Evolutionary conservation across 257 asterid genomes (phyloP), one percentile per base, ranked within the genome.

Genomic region (Ilex aquifolium): DNA sequence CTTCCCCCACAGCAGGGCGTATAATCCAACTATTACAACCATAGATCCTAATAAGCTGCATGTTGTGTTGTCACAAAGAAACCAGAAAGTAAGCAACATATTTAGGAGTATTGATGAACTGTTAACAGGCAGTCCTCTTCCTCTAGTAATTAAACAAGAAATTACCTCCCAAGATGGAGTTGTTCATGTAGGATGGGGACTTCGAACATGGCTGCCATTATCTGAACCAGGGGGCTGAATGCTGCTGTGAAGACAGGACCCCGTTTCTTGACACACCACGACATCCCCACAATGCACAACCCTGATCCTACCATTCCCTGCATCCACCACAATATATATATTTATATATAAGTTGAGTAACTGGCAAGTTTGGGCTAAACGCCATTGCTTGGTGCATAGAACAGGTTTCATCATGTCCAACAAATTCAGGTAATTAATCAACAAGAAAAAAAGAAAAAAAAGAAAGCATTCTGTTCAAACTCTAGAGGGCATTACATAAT

Each of bases 281-380:
- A 74, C 93, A 86, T 84, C 48, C 93, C 93, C 72, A 80, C 94
- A 29, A 71, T 84, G 77, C 95, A 89, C 60, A 89, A 55, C 31
- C 96, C 94, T 5, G 97, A 87, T 48, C 88, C 97, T 44, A 89
- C 62, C 71, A 83, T 76, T 44, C 95, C 97, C 95, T 88, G 82
- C 66, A 65, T n/a, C 6, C 13, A 13, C 13, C n/a, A 50, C 5
- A 50, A 9, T 50, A 6, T 6, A 50, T n/a, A 44, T 44, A 13
- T 13, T 7, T 44, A 44, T 44, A 7, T 44, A 44, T 7, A 44
- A 44, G 9, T 13, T 44, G 50, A 13, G 13, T 44, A 7, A 8
- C 50, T 44, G 9, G 9, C 13, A 8, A 44, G 13, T 44, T 44
- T 44, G 11, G 9, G 9, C 13, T 7, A 44, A 13, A 8, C 13